phyloP scores from a whole-genome alignment of 768 basidiomycete genomes.

The Mycena chlorophos region DNA sequence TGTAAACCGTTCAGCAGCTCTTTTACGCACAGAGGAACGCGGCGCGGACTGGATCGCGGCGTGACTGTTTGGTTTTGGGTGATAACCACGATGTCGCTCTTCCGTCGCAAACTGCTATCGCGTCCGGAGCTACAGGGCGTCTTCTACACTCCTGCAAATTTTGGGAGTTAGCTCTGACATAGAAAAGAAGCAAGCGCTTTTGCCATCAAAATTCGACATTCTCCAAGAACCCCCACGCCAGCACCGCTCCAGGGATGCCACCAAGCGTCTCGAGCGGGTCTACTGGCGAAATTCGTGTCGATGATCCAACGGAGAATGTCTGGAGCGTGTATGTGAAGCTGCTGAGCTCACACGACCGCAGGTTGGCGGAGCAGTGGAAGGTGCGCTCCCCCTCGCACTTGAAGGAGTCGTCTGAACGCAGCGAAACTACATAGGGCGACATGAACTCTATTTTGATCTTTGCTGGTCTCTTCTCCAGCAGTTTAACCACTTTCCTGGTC shows the following conservation, averaged over 20 bases:
- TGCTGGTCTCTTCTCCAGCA: slow-evolving; percentile 33
- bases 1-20: too few species aligned
- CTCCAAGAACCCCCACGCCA: too few species aligned
- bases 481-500: slow-evolving; percentile 30
- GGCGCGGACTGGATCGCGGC: neutral
- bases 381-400: neutral
- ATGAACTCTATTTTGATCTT: slow-evolving; percentile 22
- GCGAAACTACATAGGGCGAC: neutral
- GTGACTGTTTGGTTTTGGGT: neutral
- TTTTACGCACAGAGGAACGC: too few species aligned
- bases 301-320: neutral
- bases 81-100: neutral
- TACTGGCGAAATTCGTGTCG: neutral
- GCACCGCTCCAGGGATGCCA: neutral
- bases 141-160: neutral
- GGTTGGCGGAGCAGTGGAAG: neutral
- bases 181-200: too few species aligned
- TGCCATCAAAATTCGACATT: too few species aligned
- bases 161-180: too few species aligned
- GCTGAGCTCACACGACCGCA: neutral
- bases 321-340: neutral
- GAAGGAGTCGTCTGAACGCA: neutral
- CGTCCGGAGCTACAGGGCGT: neutral
- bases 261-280: neutral
- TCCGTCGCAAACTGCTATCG: too few species aligned